phyloP scores from a whole-genome alignment of 371 early-diverging fungal genomes.

The Mortierella sp. region DNA sequence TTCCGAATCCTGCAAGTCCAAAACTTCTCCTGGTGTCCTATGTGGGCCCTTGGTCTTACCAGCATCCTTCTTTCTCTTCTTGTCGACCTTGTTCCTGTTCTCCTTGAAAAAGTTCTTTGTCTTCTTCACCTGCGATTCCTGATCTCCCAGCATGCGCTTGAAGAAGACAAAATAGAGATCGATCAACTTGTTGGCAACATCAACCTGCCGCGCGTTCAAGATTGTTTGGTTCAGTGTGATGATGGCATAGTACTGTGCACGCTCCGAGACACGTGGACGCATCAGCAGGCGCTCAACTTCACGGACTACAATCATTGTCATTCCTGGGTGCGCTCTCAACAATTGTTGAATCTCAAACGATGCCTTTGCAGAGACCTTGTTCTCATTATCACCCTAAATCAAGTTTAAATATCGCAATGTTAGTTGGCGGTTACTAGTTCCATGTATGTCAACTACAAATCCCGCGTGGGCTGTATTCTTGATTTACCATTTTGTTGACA shows the following conservation, averaged over 20 bases:
- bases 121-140: conserved; percentile 67
- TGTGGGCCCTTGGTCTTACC: conserved; percentile 58
- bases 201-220: conserved; percentile 76
- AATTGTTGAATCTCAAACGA: conserved; percentile 81
- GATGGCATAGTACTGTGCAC: conserved; percentile 90
- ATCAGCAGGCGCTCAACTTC: conserved; percentile 90
- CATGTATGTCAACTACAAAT: not conserved
- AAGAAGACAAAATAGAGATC: conserved; percentile 94
- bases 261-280: conserved; percentile 75
- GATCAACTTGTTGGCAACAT: conserved; percentile 85
- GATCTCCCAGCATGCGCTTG: conserved; percentile 74
- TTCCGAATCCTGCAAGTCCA: conserved; percentile 71
- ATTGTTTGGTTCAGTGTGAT: conserved; percentile 94
- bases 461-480: not conserved
- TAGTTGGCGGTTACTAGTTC: not conserved
- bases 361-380: conserved; percentile 89
- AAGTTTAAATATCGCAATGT: not conserved
- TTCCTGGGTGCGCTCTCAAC: conserved; percentile 84
- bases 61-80: conserved; percentile 61
- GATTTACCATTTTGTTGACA: conserved; percentile 85
- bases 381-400: conserved; percentile 87
- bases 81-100: conserved; percentile 50
- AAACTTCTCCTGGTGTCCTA: conserved; percentile 54
- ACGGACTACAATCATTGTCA: conserved; percentile 89
- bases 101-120: conserved; percentile 57